Conservation (phyloP, 208 protist genomes). For the Tetramitus jugosus region DNA sequence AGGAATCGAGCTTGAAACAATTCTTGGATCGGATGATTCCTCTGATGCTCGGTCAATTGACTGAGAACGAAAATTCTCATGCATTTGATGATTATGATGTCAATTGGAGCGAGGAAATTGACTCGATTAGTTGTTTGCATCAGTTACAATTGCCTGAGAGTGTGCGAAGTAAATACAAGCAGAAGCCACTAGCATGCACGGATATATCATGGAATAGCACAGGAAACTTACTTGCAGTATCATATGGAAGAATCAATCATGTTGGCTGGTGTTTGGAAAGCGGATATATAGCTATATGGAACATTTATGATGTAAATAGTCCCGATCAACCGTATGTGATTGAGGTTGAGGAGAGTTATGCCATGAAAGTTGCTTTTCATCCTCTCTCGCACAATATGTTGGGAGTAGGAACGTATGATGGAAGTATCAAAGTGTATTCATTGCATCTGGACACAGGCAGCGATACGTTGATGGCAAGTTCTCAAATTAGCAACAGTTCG, state of each 20-base stretch:
- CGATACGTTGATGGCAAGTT: background rate
- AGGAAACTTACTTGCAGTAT: conserved; percentile 66
- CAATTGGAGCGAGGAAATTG: conserved; percentile 61
- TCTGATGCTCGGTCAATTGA: background rate
- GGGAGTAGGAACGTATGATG: conserved; percentile 72
- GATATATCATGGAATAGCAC: conserved; percentile 64
- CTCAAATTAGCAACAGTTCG: conserved; percentile 28
- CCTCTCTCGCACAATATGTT: conserved; percentile 58
- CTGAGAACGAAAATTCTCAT: background rate
- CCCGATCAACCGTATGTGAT: conserved; percentile 62
- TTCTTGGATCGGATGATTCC: background rate
- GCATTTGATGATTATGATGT: conserved; percentile 50
- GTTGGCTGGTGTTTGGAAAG: conserved; percentile 68
- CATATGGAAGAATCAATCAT: conserved; percentile 66
- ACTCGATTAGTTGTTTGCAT: conserved; percentile 49
- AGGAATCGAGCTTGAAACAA: no score
- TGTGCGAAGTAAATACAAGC: conserved; percentile 53
- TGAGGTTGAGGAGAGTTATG: conserved; percentile 49
- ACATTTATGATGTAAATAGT: no score
- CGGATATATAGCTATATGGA: conserved; percentile 69
- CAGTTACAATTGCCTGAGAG: conserved; percentile 55
- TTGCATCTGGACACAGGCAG: conserved; percentile 4
- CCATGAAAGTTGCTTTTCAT: conserved; percentile 69
- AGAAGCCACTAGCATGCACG: conserved; percentile 42
- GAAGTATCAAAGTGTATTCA: conserved; percentile 64